Evolutionary conservation across 805 yeast species (phyloP).

Genomic region (Nakazawaea laoshanensis): DNA sequence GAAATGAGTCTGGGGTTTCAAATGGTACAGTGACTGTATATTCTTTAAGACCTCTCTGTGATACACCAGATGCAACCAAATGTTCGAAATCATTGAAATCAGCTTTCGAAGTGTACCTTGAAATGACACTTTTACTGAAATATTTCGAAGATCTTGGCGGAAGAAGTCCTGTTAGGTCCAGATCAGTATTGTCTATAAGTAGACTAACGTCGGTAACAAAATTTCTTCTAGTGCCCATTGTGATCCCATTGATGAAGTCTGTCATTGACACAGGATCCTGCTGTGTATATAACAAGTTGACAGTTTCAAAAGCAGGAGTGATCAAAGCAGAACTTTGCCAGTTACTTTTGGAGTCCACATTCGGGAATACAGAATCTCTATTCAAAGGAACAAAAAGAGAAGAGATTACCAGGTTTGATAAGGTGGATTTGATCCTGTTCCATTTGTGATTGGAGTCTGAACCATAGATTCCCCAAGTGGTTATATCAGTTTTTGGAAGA

Average conservation of each 20-base stretch:
- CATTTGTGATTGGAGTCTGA: conserved; percentile 17
- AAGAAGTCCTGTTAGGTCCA: conserved; percentile 8
- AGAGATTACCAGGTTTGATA: conserved; percentile 37
- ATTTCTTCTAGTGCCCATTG: conserved; percentile 34
- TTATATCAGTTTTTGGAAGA: conserved; percentile 37
- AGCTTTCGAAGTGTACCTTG: conserved; percentile 12
- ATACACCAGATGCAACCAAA: conserved; percentile 14
- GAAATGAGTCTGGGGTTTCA: conserved; percentile 23
- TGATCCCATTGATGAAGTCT: conserved; percentile 31
- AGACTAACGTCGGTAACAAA: conserved; percentile 32
- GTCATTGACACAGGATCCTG: conserved; percentile 29
- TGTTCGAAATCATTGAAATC: conserved; percentile 2
- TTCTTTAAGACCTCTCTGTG: conserved; percentile 11
- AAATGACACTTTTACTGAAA: conserved; percentile 21
- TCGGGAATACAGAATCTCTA: conserved; percentile 13
- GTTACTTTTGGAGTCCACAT: conserved; percentile 17
- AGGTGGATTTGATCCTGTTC: conserved; percentile 36
- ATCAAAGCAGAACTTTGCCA: conserved; percentile 38
- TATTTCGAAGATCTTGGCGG: conserved; percentile 10
- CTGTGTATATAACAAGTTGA: conserved; percentile 31
- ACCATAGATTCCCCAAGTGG: conserved; percentile 37
- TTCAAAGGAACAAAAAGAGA: conserved; percentile 52
- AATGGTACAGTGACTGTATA: conserved; percentile 12
- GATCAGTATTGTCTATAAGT: conserved; percentile 7
- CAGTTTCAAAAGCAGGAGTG: conserved; percentile 34